Conservation (phyloP, 352 stramenopile species). For the Aphanomyces astaci region DNA sequence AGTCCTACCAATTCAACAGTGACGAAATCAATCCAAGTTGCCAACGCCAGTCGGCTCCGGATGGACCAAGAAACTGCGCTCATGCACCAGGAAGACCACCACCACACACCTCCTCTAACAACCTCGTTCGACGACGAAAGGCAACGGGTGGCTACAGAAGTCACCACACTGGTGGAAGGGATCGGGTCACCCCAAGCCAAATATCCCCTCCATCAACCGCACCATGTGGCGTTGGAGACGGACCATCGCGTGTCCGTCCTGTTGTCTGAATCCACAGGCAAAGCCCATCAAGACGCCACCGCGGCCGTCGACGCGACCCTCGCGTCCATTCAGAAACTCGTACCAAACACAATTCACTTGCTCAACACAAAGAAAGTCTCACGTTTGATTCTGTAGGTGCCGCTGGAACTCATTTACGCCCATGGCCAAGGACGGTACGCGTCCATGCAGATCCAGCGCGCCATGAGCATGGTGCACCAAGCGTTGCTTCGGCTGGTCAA, state of each 20-base stretch:
- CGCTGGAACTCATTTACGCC: constrained; percentile 4
- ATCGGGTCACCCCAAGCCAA: not conserved
- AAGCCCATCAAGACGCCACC: not conserved
- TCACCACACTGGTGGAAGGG: no score
- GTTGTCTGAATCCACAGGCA: not conserved
- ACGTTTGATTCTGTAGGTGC: not conserved
- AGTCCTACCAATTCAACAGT: not conserved
- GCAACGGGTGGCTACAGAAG: no score
- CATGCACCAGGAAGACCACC: not conserved
- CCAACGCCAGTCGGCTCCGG: no score
- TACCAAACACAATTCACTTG: not conserved
- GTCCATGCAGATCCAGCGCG: constrained; percentile 3
- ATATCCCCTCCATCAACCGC: not conserved
- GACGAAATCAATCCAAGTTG: not conserved
- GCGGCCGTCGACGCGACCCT: not conserved
- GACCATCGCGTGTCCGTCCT: not conserved
- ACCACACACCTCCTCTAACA: not conserved
- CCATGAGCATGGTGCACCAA: not conserved
- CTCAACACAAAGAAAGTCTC: not conserved
- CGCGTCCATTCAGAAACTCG: not conserved
- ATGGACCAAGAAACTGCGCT: not conserved
- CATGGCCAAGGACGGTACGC: not conserved
- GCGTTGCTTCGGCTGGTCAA: not conserved
- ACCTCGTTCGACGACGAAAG: no score
- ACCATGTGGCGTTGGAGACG: not conserved